Evolutionary conservation across 768 basidiomycete species (phyloP), one percentile per base, ranked within the genome.

Genomic region (Panellus pusillus): DNA sequence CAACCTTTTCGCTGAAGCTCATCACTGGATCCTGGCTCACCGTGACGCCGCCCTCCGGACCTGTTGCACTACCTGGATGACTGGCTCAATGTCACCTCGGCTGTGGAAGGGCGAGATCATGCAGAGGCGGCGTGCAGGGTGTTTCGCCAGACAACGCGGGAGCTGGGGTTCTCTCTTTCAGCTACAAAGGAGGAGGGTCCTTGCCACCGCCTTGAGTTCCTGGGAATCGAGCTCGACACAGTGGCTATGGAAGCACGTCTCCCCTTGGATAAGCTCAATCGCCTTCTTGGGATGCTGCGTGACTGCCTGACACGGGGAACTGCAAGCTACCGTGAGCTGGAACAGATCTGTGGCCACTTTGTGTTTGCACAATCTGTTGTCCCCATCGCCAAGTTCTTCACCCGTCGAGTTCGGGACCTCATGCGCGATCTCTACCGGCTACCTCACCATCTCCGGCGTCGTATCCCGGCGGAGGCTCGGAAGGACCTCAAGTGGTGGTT

Each of bases 31-130:
- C 42, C 42, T 44, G 7, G 13, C 19, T 9, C 7, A 14, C 13
- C 17, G 24, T 59, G 11, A 61, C 9, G 49, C 53, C 3, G 31
- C 24, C 19, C 43, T 37, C 31, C 52, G 36, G 12, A 19, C 29
- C 44, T 62, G 14, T 42, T 40, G 1, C 63, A 65, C 40, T 65
- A 63, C 36, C 58, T 65, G 4, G 63, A 65, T 37, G 60, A 65
- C 37, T 65, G 42, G 42, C 42, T 44, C 6, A 59, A 40, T 50
- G 61, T n/a, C 55, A 19, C 31, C 44, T 58, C 24, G 42, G 41
- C 35, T 24, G 15, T 12, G 38, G n/a, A n/a, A 4, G 29, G 24
- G 4, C 14, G 6, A 6, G 18, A 4, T 4, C 27, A 43, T 48
- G 24, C 29, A 43, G 20, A 40, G 19, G 15, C n/a, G 18, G 15